Percentiles rank a stretch among this genome's conserved stretches.
phyloP scores from a whole-genome alignment of 2,329 filamentous ascomycete species.

The Lecanicillium sp. region DNA sequence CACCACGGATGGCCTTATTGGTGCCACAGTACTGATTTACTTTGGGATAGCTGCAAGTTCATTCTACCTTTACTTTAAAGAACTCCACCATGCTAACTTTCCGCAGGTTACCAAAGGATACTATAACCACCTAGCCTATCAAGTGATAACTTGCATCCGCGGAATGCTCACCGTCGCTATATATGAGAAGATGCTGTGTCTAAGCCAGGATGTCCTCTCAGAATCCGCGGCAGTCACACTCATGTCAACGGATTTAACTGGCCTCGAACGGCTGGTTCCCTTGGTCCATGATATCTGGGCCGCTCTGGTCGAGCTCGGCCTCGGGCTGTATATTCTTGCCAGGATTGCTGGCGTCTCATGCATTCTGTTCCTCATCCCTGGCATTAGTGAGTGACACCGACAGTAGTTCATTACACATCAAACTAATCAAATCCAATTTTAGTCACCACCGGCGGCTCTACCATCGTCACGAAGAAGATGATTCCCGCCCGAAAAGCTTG shows the following conservation, averaged over 20 bases:
- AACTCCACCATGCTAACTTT: background rate
- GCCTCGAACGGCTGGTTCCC: background rate
- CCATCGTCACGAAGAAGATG: background rate
- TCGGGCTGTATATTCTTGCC: background rate
- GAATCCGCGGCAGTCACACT: slow-evolving; percentile 1
- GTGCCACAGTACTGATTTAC: background rate
- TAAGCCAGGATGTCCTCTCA: background rate
- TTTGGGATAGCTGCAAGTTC: slow-evolving; percentile 1
- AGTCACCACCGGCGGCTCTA: background rate
- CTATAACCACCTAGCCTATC: slow-evolving; percentile 1
- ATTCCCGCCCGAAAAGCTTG: background rate
- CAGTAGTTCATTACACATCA: background rate
- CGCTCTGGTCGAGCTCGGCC: background rate
- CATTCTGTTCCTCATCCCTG: background rate
- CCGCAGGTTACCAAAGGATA: background rate
- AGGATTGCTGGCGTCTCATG: background rate
- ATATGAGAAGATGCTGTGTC: background rate
- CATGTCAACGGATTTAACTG: slow-evolving; percentile 1
- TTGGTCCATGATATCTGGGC: background rate
- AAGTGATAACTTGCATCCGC: slow-evolving; percentile 1
- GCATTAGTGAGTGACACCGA: background rate
- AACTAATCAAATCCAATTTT: background rate
- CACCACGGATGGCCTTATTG: background rate
- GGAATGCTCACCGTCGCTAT: slow-evolving; percentile 1
- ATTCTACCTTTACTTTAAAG: too few relatives aligned